phyloP scores from a whole-genome alignment of 2,329 filamentous ascomycete species.

The Talaromyces albobiverticillius region DNA sequence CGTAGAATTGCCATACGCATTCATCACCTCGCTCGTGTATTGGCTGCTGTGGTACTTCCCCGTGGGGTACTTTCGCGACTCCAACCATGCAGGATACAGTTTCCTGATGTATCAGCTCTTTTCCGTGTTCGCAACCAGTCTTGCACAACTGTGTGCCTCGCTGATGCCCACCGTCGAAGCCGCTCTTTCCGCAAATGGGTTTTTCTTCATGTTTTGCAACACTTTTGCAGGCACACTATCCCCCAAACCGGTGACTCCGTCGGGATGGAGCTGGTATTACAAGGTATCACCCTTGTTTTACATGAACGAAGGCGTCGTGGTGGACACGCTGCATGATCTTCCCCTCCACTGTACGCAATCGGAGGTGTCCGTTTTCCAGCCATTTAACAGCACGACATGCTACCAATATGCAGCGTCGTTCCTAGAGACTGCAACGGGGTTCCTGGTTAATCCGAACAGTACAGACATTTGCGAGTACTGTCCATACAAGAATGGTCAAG shows the following conservation, averaged over 20 bases:
- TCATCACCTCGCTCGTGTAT: constrained; percentile 73
- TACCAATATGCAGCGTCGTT: constrained; percentile 69
- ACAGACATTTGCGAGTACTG: constrained; percentile 71
- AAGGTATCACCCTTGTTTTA: constrained; percentile 79
- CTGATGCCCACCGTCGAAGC: constrained; percentile 74
- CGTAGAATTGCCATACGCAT: constrained; percentile 19
- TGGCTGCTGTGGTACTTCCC: constrained; percentile 80
- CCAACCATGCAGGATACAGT: constrained; percentile 71
- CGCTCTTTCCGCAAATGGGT: constrained; percentile 73
- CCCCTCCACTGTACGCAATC: constrained; percentile 55
- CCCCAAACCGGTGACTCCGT: constrained; percentile 68
- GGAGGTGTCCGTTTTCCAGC: constrained; percentile 65
- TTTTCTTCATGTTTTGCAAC: constrained; percentile 74
- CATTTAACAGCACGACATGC: constrained; percentile 63
- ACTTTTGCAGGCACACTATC: constrained; percentile 84
- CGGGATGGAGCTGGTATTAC: constrained; percentile 78
- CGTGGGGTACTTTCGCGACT: constrained; percentile 62
- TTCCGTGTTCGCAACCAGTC: constrained; percentile 57
- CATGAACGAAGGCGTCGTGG: constrained; percentile 71
- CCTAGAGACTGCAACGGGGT: constrained; percentile 61
- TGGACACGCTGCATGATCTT: constrained; percentile 66
- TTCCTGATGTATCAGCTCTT: constrained; percentile 83
- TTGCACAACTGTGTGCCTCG: constrained; percentile 66
- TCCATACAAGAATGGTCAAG: constrained; percentile 68
- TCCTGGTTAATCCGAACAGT: constrained; percentile 59